Evolutionary conservation across 2,329 filamentous ascomycete species (phyloP), one percentile per base, ranked within the genome.

Genomic region (Emmonsia crescens): DNA sequence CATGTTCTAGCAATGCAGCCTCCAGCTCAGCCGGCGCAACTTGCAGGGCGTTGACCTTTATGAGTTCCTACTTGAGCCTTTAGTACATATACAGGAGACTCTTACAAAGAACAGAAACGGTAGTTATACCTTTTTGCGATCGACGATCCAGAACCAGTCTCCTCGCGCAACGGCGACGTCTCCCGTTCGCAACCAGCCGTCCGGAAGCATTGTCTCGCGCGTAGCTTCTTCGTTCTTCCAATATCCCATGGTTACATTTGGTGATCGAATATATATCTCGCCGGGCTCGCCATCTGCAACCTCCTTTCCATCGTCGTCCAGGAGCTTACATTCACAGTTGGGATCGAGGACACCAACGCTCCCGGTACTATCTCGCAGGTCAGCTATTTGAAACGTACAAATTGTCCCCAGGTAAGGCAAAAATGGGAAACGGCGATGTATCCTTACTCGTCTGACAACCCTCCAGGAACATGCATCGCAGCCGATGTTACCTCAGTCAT

Each of bases 131-230:
- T 83, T 78, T 70, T 81, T 84, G 29, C 91, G 86, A 71, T 96
- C 92, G 0, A 91, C 95, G 71, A 96, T 92, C 77, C 86, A 96
- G 69, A 95, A 89, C 70, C 95, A 89, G 38, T 88, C 89, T 55
- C 88, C 81, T 54, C 82, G 77, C 70, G 95, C 83, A 65, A 89
- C 83, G 5, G 89, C 89, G 36, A 96, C 85, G 69, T 96, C 92
- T 1, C 91, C 92, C 0, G 91, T 96, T 74, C 87, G 91, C 80
- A 96, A 96, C 78, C 86, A 96, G 0, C 90, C 90, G 66, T 94
- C 89, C 2, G 68, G 64, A 0, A 80, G 81, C 46, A 86, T 73
- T 24, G 82, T 82, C 49, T 83, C 78, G 24, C 73, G 76, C 2
- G 84, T 86, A 1, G 79, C 82, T 60, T 79, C 75, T 0, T 79